Conservation (phyloP, 2,329 filamentous ascomycete species). For the Ophiostoma tasmaniense region DNA sequence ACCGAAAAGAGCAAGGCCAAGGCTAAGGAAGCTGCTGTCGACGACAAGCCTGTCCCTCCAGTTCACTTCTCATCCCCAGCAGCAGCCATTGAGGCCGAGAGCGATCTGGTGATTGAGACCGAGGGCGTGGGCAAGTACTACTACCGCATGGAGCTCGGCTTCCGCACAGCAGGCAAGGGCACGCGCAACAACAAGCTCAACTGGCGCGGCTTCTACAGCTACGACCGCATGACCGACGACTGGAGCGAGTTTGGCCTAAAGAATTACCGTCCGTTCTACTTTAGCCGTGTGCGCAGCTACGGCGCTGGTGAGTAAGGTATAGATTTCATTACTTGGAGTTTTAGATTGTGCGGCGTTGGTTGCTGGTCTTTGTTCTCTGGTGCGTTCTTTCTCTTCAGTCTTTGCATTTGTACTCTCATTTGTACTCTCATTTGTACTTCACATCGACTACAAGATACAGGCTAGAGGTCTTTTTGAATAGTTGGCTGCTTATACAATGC, state of each 20-base stretch:
- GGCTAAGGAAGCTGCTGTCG: not conserved
- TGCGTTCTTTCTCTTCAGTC: not conserved
- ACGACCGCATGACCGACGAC: constrained; percentile 82
- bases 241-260: constrained; percentile 69
- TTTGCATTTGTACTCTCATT: not conserved
- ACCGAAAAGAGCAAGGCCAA: constrained; percentile 1
- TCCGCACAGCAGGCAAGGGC: constrained; percentile 56
- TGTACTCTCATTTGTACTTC: no score
- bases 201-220: constrained; percentile 88
- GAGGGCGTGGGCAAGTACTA: constrained; percentile 78
- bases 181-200: constrained; percentile 74
- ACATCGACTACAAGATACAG: no score
- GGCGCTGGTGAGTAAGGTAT: constrained; percentile 18
- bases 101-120: constrained; percentile 74
- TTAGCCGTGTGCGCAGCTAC: constrained; percentile 58
- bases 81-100: constrained; percentile 42
- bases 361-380: not conserved
- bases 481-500: not conserved
- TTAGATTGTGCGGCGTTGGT: not conserved
- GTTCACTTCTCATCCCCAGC: constrained; percentile 16
- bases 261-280: constrained; percentile 58
- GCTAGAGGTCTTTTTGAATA: not conserved
- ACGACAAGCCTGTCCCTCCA: not conserved
- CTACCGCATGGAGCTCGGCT: constrained; percentile 69
- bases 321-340: not conserved